These are phyloP conservation scores for Moesziomyces globuligerus DNA, from an alignment of 1,284 basidiomycete genomes.

Conservation along the genomic window DNA sequence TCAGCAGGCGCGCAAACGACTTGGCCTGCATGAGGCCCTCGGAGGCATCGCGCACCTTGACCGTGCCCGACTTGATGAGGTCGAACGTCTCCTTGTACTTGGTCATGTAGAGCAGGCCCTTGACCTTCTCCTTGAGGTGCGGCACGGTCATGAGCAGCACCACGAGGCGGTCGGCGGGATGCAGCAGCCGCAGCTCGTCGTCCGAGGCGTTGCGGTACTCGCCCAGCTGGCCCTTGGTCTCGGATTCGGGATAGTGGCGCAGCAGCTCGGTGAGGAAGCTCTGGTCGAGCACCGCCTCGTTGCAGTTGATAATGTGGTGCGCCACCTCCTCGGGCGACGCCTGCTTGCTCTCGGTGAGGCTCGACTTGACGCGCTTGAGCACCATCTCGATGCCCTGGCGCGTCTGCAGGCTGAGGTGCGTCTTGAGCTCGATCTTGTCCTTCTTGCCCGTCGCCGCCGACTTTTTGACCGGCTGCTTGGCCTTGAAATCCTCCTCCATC, in stretches of 20 bases:
- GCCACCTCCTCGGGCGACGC: slow-evolving; percentile 66
- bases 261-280: slow-evolving; percentile 65
- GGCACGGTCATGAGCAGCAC: slow-evolving; percentile 96
- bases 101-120: slow-evolving; percentile 85
- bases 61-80: slow-evolving; percentile 49
- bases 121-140: slow-evolving; percentile 86
- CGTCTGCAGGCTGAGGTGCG: slow-evolving; percentile 60
- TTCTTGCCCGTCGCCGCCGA: slow-evolving; percentile 64
- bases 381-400: slow-evolving; percentile 60
- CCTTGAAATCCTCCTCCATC: slow-evolving; percentile 99
- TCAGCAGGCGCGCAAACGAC: slow-evolving; percentile 59
- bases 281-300: slow-evolving; percentile 64
- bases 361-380: slow-evolving; percentile 32
- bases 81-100: slow-evolving; percentile 64
- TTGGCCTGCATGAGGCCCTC: slow-evolving; percentile 63
- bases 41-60: slow-evolving; percentile 56
- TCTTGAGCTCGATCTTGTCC: slow-evolving; percentile 67
- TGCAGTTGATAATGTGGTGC: slow-evolving; percentile 65
- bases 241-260: slow-evolving; percentile 65
- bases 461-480: slow-evolving; percentile 80
- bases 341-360: slow-evolving; percentile 56
- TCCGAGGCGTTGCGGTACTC: slow-evolving; percentile 83
- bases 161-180: slow-evolving; percentile 95
- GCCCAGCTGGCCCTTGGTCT: slow-evolving; percentile 66
- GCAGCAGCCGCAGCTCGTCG: slow-evolving; percentile 87